Base-by-base conservation (phyloP, 1,284 basidiomycete species). In the Malassezia sympodialis region DNA sequence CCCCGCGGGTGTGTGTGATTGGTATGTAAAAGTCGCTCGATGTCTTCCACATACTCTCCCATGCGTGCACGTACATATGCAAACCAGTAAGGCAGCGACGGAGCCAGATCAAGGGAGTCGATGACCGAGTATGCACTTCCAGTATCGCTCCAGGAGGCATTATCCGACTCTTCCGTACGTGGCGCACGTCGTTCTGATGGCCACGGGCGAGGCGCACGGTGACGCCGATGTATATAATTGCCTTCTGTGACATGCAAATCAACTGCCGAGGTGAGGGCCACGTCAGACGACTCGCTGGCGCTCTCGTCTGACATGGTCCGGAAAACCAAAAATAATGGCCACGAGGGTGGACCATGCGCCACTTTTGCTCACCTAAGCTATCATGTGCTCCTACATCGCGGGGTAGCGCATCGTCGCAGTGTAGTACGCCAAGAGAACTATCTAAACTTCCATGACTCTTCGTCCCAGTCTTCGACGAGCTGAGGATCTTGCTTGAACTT, bases 391-490 rank as follows among this genome's bases (percentile, higher is more conserved):
- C 6, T 12, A 15, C 11, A 10, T n/a, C n/a, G n/a, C n/a, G n/a
- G n/a, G 8, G 28, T 30, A 30, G 28, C 32, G 32, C 32, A 46
- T 10, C 30, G n/a, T 12, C n/a, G n/a, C n/a, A n/a, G n/a, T n/a
- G n/a, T n/a, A n/a, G n/a, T n/a, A n/a, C n/a, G n/a, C 2, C 31
- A 34, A 46, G 21, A 14, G 21, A 26, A 10, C 21, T 41, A 51
- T 10, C 54, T 42, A 11, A 28, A 56, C 11, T 40, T 8, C 54
- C 54, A 56, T 8, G 49, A 26, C 24, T 52, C 50, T 17, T 49
- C 45, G 11, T 52, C 45, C 49, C 49, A 57, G 39, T 57, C 50
- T 32, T 51, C 39, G 8, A 57, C 55, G 14, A 57, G 55, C 35
- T 26, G 30, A 2, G 19, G 5, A 39, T 57, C 55, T 6, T 47